Percentiles rank a stretch among this genome's conserved stretches.
Conservation (phyloP, 768 basidiomycete species). For the Chlorophyllum brunneum region DNA sequence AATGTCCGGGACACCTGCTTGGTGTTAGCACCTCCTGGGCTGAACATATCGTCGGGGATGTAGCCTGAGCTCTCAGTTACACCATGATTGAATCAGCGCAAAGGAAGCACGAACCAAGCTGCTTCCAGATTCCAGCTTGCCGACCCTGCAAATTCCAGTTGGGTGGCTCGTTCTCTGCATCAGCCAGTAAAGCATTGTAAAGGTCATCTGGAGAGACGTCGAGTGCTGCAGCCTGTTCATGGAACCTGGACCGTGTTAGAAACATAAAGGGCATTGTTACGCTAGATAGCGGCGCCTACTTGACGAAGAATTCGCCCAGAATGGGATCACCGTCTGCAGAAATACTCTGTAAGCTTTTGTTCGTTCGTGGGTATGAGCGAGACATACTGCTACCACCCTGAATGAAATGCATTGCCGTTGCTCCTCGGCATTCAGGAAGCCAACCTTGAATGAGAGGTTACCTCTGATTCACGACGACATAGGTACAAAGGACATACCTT, state of each 20-base stretch:
- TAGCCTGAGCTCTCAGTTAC: slow-evolving; percentile 25
- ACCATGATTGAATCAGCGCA: not conserved
- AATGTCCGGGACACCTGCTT: slow-evolving; percentile 61
- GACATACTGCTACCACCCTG: slow-evolving; percentile 61
- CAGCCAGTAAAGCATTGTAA: slow-evolving; percentile 54
- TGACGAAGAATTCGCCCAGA: slow-evolving; percentile 61
- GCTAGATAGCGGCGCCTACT: slow-evolving; percentile 32
- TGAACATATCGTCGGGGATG: slow-evolving; percentile 36
- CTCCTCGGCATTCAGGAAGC: slow-evolving; percentile 63
- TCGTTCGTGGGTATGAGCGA: not conserved
- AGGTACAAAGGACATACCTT: slow-evolving; percentile 38
- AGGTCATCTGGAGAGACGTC: slow-evolving; percentile 46
- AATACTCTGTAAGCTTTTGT: not conserved
- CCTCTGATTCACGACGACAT: too few relatives aligned
- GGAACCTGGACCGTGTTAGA: slow-evolving; percentile 34
- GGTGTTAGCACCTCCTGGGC: slow-evolving; percentile 50
- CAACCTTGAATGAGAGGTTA: slow-evolving; percentile 38
- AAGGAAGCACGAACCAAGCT: slow-evolving; percentile 31
- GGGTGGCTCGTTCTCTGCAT: slow-evolving; percentile 52
- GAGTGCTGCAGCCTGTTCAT: slow-evolving; percentile 41
- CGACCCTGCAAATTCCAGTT: slow-evolving; percentile 65
- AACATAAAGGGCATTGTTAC: not conserved
- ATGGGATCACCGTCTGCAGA: slow-evolving; percentile 57
- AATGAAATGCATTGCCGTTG: slow-evolving; percentile 47
- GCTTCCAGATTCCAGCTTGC: slow-evolving; percentile 54